Conservation (phyloP, 140 eudicot species). For the Senecio squalidus region DNA sequence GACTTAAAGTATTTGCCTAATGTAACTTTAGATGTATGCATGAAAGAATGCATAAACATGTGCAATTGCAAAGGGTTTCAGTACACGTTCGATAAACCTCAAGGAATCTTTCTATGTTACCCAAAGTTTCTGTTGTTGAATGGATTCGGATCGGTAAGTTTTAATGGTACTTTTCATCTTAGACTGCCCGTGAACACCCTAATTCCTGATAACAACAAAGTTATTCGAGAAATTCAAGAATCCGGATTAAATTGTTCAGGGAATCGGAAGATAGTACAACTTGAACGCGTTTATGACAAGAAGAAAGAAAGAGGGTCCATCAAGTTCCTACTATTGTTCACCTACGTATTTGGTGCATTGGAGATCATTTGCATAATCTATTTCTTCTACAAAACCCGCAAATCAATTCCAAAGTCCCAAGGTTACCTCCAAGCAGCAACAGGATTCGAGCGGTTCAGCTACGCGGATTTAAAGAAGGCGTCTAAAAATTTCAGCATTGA, state of each 20-base stretch:
- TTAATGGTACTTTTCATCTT: slow-evolving; percentile 23
- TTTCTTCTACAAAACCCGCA: slow-evolving; percentile 27
- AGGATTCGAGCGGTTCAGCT: slow-evolving; percentile 39
- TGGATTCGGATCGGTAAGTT: slow-evolving; percentile 33
- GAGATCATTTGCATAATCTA: slow-evolving; percentile 35
- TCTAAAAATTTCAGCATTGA: slow-evolving; percentile 31
- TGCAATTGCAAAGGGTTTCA: slow-evolving; percentile 52
- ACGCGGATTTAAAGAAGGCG: slow-evolving; percentile 39
- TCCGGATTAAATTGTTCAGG: slow-evolving; percentile 18
- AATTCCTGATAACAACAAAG: neutral
- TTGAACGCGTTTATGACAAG: slow-evolving; percentile 31
- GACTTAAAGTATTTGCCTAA: slow-evolving; percentile 27
- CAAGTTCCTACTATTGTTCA: slow-evolving; percentile 23
- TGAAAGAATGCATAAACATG: slow-evolving; percentile 25
- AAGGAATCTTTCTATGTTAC: slow-evolving; percentile 35
- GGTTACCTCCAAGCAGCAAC: slow-evolving; percentile 45
- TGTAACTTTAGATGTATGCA: slow-evolving; percentile 33
- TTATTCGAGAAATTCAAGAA: neutral
- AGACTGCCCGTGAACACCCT: slow-evolving; percentile 19
- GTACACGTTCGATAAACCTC: slow-evolving; percentile 18
- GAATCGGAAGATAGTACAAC: neutral
- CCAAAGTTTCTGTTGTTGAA: slow-evolving; percentile 34
- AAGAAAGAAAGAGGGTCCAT: slow-evolving; percentile 24
- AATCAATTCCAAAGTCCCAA: neutral
- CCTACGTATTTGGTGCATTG: slow-evolving; percentile 35